Base-by-base conservation (phyloP, 2,329 filamentous ascomycete genomes). In the Hymenoscyphus infarciens region DNA sequence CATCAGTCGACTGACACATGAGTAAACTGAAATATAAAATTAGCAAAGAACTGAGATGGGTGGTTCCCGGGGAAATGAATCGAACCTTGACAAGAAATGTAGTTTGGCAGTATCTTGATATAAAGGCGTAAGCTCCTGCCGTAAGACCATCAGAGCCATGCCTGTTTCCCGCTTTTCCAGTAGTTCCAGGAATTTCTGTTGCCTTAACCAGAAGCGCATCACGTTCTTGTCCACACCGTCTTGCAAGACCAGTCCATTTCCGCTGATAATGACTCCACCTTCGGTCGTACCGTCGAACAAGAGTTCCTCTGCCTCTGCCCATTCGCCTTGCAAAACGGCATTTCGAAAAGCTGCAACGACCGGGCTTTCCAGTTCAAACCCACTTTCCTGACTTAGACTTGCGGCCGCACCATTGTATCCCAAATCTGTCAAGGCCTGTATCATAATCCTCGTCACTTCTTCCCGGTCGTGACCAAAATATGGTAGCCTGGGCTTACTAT, bases 161-260 rank as follows among this genome's bases (percentile, higher is more conserved):
- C 82, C 82, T 8, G 91, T 84, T 70, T 97, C 87, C 68, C 87
- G 82, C 70, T 82, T 80, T 75, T 98, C 93, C 53, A 99, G 79
- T 8, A 97, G 79, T 77, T 99, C 95, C 33, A 99, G 80, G 71
- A 94, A 99, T 75, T 98, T 98, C 74, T 99, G 95, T 74, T 96
- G 90, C 67, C 94, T 85, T 71, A 99, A 81, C 80, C 87, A 88
- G 75, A 98, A 97, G 56, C 88, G 83, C 89, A 99, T 94, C 59
- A 89, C 82, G 68, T 88, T 86, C 62, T 83, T 83, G 70, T 97
- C 89, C 6, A 91, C 89, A 27, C 86, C 88, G 53, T 90, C 85
- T 16, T 88, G 85, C 60, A 98, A 81, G 16, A 91, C 84, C 61
- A 99, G 79, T 1, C 88, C 91, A 35, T 39, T 31, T 25, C 49